A percentile compares a stretch with the other conserved stretches of the same genome.
These are phyloP conservation scores for Barnettozyma wickerhamii DNA, from an alignment of 805 yeast genomes.

Conservation along the genomic window DNA sequence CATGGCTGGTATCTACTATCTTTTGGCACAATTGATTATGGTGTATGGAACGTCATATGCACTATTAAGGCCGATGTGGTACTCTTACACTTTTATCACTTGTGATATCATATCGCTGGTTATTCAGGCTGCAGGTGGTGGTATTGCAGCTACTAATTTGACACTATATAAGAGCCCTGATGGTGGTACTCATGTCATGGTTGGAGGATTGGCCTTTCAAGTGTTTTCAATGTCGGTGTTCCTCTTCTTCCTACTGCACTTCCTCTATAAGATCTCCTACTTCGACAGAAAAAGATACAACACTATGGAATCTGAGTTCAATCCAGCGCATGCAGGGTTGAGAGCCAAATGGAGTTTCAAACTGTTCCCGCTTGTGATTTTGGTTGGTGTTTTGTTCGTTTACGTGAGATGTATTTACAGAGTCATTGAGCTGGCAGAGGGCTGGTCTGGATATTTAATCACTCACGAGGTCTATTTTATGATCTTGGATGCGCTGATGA, in stretches of 20 bases:
- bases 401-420: conserved; percentile 70
- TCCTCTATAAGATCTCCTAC: conserved; percentile 37
- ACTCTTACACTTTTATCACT: conserved; percentile 58
- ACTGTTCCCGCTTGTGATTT: conserved; percentile 40
- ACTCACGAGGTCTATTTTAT: conserved; percentile 55
- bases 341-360: conserved; percentile 35
- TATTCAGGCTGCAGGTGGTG: conserved; percentile 73
- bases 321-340: conserved; percentile 31
- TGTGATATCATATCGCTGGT: conserved; percentile 63
- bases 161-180: conserved; percentile 27
- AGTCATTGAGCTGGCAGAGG: conserved; percentile 65
- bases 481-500: conserved; percentile 59
- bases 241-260: conserved; percentile 43
- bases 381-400: conserved; percentile 48
- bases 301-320: conserved; percentile 30
- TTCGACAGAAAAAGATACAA: conserved; percentile 23
- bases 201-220: conserved; percentile 77
- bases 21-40: conserved; percentile 62
- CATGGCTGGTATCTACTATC: conserved; percentile 78
- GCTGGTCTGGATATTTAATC: conserved; percentile 67
- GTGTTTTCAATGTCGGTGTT: conserved; percentile 66
- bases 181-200: conserved; percentile 63
- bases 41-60: conserved; percentile 56
- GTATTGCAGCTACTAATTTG: conserved; percentile 35
- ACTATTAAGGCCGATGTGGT: conserved; percentile 49